Evolutionary conservation across 306 rosid genomes (phyloP).

Genomic region (Ochetophila trinervis): DNA sequence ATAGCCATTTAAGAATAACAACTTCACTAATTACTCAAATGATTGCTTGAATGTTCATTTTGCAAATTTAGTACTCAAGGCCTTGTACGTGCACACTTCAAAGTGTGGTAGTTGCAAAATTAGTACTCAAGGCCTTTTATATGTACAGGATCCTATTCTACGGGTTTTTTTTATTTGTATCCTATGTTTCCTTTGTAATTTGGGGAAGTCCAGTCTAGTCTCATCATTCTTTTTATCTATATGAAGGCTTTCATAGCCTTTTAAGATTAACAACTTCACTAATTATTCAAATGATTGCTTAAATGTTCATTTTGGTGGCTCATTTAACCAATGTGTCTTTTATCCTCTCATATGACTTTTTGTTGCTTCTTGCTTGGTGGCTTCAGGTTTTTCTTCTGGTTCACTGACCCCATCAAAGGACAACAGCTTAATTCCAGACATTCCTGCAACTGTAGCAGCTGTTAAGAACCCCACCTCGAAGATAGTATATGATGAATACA

Average conservation of each 20-base stretch:
- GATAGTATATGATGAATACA: slow-evolving; percentile 67
- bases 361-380: neutral
- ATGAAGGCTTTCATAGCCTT: neutral
- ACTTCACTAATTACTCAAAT: neutral
- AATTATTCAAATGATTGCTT: neutral
- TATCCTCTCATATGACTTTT: neutral
- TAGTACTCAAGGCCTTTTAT: too few relatives aligned
- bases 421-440: slow-evolving; percentile 42
- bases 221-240: neutral
- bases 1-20: neutral
- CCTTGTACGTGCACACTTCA: too few relatives aligned
- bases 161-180: too few relatives aligned
- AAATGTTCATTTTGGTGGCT: neutral
- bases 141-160: too few relatives aligned
- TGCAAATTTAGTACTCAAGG: too few relatives aligned
- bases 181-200: too few relatives aligned
- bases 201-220: neutral
- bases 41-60: too few relatives aligned
- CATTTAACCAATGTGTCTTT: neutral
- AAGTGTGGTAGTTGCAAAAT: too few relatives aligned
- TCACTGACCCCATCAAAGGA: slow-evolving; percentile 42
- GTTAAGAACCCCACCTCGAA: slow-evolving; percentile 68
- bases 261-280: neutral
- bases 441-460: slow-evolving; percentile 63
- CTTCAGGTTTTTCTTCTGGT: slow-evolving; percentile 62